Evolutionary conservation across 2,329 filamentous ascomycete genomes (phyloP).

Genomic region (Niveomyces coronatus): DNA sequence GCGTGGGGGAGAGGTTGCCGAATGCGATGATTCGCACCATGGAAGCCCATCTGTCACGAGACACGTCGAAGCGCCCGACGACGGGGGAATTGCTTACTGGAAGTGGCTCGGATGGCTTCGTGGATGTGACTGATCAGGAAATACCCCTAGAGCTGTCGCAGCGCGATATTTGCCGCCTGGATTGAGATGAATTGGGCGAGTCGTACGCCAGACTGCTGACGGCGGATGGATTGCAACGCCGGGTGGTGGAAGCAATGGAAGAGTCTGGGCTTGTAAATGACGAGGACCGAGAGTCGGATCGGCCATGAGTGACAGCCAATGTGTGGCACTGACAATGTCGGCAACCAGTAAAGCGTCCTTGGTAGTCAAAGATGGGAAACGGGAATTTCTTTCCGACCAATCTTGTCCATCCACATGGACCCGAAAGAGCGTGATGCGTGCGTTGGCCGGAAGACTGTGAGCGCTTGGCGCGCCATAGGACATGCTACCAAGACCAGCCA

Average conservation of each 20-base stretch:
- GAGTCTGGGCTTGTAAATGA: background rate
- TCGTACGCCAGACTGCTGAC: background rate
- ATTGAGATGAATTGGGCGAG: background rate
- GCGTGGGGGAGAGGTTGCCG: background rate
- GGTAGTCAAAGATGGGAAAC: too few relatives aligned
- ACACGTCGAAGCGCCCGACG: background rate
- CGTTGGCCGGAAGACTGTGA: too few relatives aligned
- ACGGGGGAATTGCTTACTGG: background rate
- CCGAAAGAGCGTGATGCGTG: too few relatives aligned
- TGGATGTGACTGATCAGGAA: background rate
- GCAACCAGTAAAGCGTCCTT: too few relatives aligned
- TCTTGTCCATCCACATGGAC: too few relatives aligned
- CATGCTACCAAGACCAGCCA: too few relatives aligned
- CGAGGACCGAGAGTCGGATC: too few relatives aligned
- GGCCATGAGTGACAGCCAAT: too few relatives aligned
- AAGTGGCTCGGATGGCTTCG: background rate
- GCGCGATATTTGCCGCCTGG: background rate
- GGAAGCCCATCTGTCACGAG: background rate
- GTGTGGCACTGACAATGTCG: too few relatives aligned
- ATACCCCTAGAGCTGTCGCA: too few relatives aligned
- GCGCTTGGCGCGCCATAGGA: too few relatives aligned
- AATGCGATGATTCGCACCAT: background rate
- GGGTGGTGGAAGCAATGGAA: conserved; percentile 1
- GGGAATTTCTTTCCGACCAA: too few relatives aligned
- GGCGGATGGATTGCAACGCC: background rate